These are phyloP conservation scores for Rhododendron kiyosumense DNA, from an alignment of 148 eudicot species.

Conservation along the genomic window DNA sequence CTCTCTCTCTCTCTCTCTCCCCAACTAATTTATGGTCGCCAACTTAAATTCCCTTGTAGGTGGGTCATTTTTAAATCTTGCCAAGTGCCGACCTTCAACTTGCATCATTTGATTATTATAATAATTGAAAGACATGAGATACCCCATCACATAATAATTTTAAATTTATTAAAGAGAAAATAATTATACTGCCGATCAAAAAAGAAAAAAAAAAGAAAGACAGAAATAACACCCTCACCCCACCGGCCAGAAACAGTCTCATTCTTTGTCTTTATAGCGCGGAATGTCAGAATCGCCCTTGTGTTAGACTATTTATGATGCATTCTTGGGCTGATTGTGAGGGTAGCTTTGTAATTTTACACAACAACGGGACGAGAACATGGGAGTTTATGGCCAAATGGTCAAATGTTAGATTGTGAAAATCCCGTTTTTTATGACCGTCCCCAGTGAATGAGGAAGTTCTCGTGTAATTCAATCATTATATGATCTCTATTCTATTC, in stretches of 20 bases:
- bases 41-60: conserved; percentile 5
- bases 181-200: background rate
- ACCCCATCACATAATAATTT: background rate
- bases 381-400: background rate
- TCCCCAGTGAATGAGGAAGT: background rate
- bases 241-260: background rate
- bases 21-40: conserved; percentile 11
- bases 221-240: background rate
- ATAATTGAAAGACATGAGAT: background rate
- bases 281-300: background rate
- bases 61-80: background rate
- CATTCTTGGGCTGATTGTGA: background rate
- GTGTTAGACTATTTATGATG: background rate
- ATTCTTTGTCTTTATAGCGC: background rate
- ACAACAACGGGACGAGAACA: background rate
- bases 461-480: background rate
- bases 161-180: background rate
- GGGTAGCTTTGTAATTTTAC: background rate
- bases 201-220: background rate
- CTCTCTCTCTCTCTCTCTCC: background rate
- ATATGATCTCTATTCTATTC: background rate
- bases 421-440: background rate
- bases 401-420: background rate
- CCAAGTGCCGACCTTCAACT: background rate
- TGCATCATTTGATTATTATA: background rate